These are phyloP conservation scores for Sporothrix pseudoabietina DNA, from an alignment of 2,329 filamentous ascomycete species.

Conservation along the genomic window DNA sequence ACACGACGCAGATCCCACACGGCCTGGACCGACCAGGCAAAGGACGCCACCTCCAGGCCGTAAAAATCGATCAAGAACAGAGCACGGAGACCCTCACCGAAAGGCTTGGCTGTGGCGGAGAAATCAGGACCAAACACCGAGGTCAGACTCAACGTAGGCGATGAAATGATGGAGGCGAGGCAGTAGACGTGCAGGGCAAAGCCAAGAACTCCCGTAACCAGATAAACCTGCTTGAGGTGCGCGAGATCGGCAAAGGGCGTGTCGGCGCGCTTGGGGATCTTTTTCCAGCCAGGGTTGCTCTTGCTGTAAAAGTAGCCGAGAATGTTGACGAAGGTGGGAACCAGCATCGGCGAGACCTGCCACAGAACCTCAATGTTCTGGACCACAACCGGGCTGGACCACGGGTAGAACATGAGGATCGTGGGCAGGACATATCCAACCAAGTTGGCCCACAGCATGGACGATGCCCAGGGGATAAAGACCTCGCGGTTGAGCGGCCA, in stretches of 20 bases:
- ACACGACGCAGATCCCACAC: conserved; percentile 29
- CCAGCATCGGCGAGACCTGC: conserved; percentile 32
- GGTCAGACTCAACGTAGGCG: not conserved
- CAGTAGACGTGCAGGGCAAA: conserved; percentile 24
- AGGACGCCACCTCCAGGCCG: conserved; percentile 18
- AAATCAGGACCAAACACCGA: conserved; percentile 28
- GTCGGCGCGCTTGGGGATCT: conserved; percentile 13
- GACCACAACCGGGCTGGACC: conserved; percentile 8
- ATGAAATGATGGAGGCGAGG: not conserved
- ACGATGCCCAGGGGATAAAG: not conserved
- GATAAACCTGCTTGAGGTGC: conserved; percentile 24
- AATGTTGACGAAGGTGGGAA: conserved; percentile 17
- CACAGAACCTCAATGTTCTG: conserved; percentile 32
- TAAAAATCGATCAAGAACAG: conserved; percentile 29
- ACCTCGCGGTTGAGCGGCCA: conserved; percentile 30
- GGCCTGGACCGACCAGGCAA: conserved; percentile 25
- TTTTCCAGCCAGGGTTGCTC: not conserved
- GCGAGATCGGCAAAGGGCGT: conserved; percentile 21
- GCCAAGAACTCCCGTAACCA: conserved; percentile 22
- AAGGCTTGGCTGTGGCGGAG: conserved; percentile 9
- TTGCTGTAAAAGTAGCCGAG: conserved; percentile 18
- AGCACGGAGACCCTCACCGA: conserved; percentile 23
- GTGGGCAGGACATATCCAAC: conserved; percentile 33
- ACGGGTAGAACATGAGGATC: conserved; percentile 31
- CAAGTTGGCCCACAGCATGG: conserved; percentile 28